phyloP scores from a whole-genome alignment of 495 filamentous ascomycete species.

The Stereocaulon alpinum region DNA sequence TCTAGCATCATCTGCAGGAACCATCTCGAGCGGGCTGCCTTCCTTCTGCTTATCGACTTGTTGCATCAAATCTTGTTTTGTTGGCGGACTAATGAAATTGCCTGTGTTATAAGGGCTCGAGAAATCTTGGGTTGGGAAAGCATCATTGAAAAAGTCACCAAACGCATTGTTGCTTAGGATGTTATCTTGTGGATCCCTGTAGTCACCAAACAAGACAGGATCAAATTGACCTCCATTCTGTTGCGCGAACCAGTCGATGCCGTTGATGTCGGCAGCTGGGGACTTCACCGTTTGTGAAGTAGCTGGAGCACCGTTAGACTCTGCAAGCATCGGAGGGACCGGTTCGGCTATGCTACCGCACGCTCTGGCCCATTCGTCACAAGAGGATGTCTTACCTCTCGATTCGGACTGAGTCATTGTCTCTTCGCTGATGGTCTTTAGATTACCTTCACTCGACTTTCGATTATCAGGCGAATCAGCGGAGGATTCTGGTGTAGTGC shows the following conservation, averaged over 20 bases:
- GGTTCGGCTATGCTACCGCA: constrained; percentile 63
- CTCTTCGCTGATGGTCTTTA: constrained; percentile 28
- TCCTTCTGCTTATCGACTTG: constrained; percentile 62
- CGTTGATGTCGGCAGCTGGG: constrained; percentile 29
- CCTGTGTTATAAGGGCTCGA: constrained; percentile 60
- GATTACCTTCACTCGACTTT: constrained; percentile 16
- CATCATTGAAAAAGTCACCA: constrained; percentile 78
- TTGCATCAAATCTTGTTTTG: constrained; percentile 61
- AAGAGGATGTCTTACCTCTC: constrained; percentile 53
- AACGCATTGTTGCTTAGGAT: constrained; percentile 57
- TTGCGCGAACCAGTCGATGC: constrained; percentile 67
- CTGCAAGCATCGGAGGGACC: constrained; percentile 37
- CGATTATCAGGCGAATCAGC: constrained; percentile 40
- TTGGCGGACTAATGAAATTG: constrained; percentile 32
- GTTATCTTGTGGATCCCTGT: constrained; percentile 80
- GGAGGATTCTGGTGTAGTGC: constrained; percentile 64
- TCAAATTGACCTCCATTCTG: constrained; percentile 87
- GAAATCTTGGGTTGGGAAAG: constrained; percentile 68
- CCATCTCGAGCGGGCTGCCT: constrained; percentile 55
- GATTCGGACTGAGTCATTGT: constrained; percentile 29
- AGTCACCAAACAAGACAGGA: constrained; percentile 84
- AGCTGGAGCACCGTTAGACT: constrained; percentile 27
- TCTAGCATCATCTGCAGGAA: constrained; percentile 51
- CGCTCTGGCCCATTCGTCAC: constrained; percentile 59
- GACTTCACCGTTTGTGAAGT: constrained; percentile 20